A percentile compares a stretch with the other conserved stretches of the same genome.
Evolutionary conservation across 2,329 filamentous ascomycete genomes (phyloP).

Genomic region (Exophiala lecanii-corni): DNA sequence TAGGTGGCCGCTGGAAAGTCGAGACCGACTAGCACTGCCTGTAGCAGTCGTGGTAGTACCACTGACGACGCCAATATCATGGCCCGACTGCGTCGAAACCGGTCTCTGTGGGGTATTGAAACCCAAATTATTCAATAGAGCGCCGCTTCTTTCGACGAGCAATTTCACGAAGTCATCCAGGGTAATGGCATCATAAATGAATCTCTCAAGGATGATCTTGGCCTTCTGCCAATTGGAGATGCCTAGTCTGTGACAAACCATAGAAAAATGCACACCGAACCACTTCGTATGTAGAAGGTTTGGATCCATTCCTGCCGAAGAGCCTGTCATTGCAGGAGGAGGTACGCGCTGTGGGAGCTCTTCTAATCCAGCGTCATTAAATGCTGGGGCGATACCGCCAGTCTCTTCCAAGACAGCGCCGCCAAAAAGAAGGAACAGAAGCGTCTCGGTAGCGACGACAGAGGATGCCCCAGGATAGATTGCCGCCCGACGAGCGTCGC

Average conservation of each 20-base stretch:
- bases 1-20: too few relatives aligned
- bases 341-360: too few relatives aligned
- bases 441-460: slow-evolving; percentile 7
- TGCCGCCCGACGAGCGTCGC: slow-evolving; percentile 4
- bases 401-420: slow-evolving; percentile 12
- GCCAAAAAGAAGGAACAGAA: slow-evolving; percentile 12
- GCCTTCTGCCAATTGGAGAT: slow-evolving; percentile 8
- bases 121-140: background rate
- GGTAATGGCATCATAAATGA: slow-evolving; percentile 5
- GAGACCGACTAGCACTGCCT: too few relatives aligned
- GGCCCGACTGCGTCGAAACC: too few relatives aligned
- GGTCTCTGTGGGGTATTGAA: background rate
- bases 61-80: too few relatives aligned
- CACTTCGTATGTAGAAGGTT: slow-evolving; percentile 11
- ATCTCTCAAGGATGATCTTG: slow-evolving; percentile 6
- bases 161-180: slow-evolving; percentile 6
- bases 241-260: slow-evolving; percentile 8
- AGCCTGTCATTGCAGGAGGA: slow-evolving; percentile 1
- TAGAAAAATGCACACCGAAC: slow-evolving; percentile 15
- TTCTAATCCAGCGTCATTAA: background rate
- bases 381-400: slow-evolving; percentile 1
- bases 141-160: background rate
- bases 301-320: slow-evolving; percentile 1
- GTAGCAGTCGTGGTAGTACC: too few relatives aligned
- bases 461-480: background rate